Percentiles rank a stretch among this genome's conserved stretches.
These are phyloP conservation scores for Arctium lappa DNA, from an alignment of 129 eudicot genomes.

Conservation along the genomic window DNA sequence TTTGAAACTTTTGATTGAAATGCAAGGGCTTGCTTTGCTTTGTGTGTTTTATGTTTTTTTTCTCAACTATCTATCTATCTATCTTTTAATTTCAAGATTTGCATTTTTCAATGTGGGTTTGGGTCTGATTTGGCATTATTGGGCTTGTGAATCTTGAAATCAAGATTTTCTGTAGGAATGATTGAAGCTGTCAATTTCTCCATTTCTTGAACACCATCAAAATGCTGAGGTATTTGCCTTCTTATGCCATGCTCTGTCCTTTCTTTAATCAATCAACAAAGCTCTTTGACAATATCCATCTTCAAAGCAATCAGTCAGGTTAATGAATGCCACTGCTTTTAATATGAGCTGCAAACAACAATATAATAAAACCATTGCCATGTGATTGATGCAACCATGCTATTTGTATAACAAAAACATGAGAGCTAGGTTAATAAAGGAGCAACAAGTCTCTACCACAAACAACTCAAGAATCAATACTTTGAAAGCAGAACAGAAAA, in stretches of 20 bases:
- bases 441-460: background rate
- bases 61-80: background rate
- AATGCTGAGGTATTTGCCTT: too few relatives aligned
- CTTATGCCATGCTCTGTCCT: too few relatives aligned
- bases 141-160: background rate
- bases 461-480: background rate
- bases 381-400: background rate
- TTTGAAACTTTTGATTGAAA: conserved; percentile 15
- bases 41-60: conserved; percentile 25
- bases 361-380: background rate
- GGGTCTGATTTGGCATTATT: background rate
- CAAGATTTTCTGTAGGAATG: background rate
- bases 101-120: background rate
- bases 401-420: background rate
- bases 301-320: background rate
- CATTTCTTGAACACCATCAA: too few relatives aligned
- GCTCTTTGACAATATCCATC: too few relatives aligned
- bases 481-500: background rate
- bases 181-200: background rate
- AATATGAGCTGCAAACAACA: background rate
- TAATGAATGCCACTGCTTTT: background rate
- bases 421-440: background rate
- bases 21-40: conserved; percentile 17
- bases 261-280: too few relatives aligned
- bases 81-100: background rate